Evolutionary conservation across 2,329 filamentous ascomycete species (phyloP), one percentile per base, ranked within the genome.

Genomic region (Monosporascus ibericus): DNA sequence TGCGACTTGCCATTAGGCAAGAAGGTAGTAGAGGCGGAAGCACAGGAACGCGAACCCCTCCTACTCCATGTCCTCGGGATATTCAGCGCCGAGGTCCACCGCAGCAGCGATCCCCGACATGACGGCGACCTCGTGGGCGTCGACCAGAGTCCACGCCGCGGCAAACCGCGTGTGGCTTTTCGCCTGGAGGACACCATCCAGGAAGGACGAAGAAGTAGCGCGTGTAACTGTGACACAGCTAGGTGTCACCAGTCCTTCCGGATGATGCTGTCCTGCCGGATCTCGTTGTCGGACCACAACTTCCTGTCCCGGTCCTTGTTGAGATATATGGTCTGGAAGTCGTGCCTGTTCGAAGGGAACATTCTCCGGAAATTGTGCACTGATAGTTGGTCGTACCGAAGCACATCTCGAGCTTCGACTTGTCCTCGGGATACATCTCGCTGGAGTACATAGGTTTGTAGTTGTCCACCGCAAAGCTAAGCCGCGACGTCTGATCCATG

Each of bases 41-140:
- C 76, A 75, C 53, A 85, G 60, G 51, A 86, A 74, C 0, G 83
- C 79, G 60, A 84, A 86, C 50, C 70, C 72, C 55, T 85, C 82
- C n/a, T 80, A 67, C 67, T 85, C 82, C 2, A 86, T 62, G 59
- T 85, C 82, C 54, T 77, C 78, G 0, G 81, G 81, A 60, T 88
- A 88, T 6, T 70, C 70, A 0, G 84, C 85, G 1, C 86, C 86
- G 14, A 88, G 70, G 55, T 85, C 81, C 20, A 86, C 84, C 0
- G 85, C 86, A 1, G 85, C 85, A 3, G 83, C 82, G 48, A 88
- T 82, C 2, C 85, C 85, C 37, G 78, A 82, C 57, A 88, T 82
- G 53, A 85, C 79, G 14, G 86, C 85, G 15, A 85, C 77, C 64
- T 88, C 86, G 61, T 88, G 81, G 2, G 80, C 80, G 54, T 84